Evolutionary conservation across 1,284 basidiomycete genomes (phyloP), one percentile per base, ranked within the genome.

Genomic region (Ustilago curta): DNA sequence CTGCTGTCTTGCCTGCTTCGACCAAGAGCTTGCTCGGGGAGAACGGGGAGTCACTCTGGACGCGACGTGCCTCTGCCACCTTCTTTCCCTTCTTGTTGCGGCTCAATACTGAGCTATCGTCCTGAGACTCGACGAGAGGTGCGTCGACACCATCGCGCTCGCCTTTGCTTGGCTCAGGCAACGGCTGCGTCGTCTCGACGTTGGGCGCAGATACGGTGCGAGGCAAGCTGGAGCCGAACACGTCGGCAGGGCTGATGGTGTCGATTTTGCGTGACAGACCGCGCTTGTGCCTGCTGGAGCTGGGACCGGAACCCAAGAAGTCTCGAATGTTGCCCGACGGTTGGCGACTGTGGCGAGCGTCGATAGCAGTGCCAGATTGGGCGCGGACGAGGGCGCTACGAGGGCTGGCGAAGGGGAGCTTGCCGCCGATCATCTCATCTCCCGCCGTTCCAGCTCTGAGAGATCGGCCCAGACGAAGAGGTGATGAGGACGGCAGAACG

Each of bases 161-260:
- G 32, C 57, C 59, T 47, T 76, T 70, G 57, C 55, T 66, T 6
- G 69, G 69, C 42, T 75, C 71, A 3, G 71, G 67, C 45, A 63
- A 32, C 9, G 71, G 56, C 43, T 48, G 66, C 9, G 25, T 56
- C 14, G 65, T 68, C 49, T 55, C 62, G 42, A 58, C 43, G 47
- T 42, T 59, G 14, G 64, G 59, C 12, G 63, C 63, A 12, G 65
- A 62, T 6, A 69, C 42, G 21, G 70, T 59, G 21, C 71, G 71
- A 14, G 71, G 62, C 54, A 75, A 49, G 51, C 63, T 63, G 32
- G 72, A 76, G 23, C 80, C 78, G 47, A 83, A 83, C 37, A 83
- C 68, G 43, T 81, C 82, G 1, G 82, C 78, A 7, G 82, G 82
- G 53, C 81, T 78, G 56, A 83, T 79, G n/a, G 82, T 83, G 39